phyloP scores from a whole-genome alignment of 139 green algal species.

The Ostreobium quekettii region DNA sequence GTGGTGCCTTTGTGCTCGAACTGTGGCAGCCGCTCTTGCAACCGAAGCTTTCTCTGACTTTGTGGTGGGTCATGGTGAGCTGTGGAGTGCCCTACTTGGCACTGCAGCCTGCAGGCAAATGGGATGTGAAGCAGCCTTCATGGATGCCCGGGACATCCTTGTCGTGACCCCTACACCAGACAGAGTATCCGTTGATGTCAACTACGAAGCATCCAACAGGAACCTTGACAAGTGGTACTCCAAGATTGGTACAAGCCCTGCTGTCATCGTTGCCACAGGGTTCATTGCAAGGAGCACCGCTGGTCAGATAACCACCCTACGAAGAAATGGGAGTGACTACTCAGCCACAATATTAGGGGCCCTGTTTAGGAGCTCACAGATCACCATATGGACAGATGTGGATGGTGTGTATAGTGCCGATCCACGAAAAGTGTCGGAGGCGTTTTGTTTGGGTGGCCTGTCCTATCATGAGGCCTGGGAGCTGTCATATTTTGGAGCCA shows the following conservation, averaged over 20 bases:
- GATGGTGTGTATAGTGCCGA: slow-evolving; percentile 93
- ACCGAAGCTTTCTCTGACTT: slow-evolving; percentile 90
- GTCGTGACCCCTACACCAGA: slow-evolving; percentile 57
- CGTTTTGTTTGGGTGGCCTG: slow-evolving; percentile 61
- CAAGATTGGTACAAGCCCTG: slow-evolving; percentile 21
- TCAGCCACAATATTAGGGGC: slow-evolving; percentile 87
- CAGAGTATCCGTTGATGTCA: slow-evolving; percentile 70
- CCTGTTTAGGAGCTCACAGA: slow-evolving; percentile 46
- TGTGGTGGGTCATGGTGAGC: slow-evolving; percentile 94
- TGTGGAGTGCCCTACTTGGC: slow-evolving; percentile 90
- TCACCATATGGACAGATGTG: slow-evolving; percentile 97
- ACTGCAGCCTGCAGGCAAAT: slow-evolving; percentile 49
- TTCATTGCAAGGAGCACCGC: slow-evolving; percentile 79
- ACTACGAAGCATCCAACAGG: slow-evolving; percentile 63
- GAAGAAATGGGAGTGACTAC: slow-evolving; percentile 90
- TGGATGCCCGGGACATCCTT: slow-evolving; percentile 92
- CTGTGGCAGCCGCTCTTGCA: slow-evolving; percentile 77
- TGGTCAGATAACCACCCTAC: slow-evolving; percentile 60
- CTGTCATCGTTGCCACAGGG: slow-evolving; percentile 77
- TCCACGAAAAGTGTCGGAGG: slow-evolving; percentile 80
- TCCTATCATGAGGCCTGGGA: slow-evolving; percentile 97
- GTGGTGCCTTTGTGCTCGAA: no score
- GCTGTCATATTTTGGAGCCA: slow-evolving; percentile 96
- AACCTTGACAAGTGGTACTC: slow-evolving; percentile 72
- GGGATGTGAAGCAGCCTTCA: slow-evolving; percentile 55